These are phyloP conservation scores for Arachis monticola DNA, from an alignment of 331 rosid genomes.

Conservation along the genomic window DNA sequence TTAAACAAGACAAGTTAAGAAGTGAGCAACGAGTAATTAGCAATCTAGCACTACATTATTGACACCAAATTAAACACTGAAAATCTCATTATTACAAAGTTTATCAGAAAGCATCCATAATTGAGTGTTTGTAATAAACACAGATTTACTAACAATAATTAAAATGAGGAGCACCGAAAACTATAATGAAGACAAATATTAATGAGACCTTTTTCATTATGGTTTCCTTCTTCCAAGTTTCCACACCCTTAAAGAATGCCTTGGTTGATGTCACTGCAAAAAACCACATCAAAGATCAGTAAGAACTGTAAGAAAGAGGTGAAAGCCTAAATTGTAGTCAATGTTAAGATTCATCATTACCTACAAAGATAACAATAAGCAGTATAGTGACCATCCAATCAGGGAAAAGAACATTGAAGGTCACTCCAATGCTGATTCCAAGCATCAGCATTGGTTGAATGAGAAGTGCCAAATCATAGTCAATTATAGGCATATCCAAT, in stretches of 20 bases:
- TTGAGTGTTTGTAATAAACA: neutral
- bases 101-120: conserved; percentile 19
- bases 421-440: conserved; percentile 92
- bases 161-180: neutral
- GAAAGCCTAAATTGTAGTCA: neutral
- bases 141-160: neutral
- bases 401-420: conserved; percentile 86
- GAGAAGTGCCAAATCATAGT: conserved; percentile 90
- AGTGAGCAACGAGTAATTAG: conserved; percentile 33
- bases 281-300: conserved; percentile 9
- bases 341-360: conserved; percentile 43
- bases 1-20: conserved; percentile 38
- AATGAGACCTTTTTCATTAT: conserved; percentile 61
- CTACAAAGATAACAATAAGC: conserved; percentile 84
- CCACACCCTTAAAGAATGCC: conserved; percentile 78
- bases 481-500: conserved; percentile 75
- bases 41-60: neutral
- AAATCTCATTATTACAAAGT: neutral
- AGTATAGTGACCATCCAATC: conserved; percentile 95
- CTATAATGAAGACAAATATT: neutral
- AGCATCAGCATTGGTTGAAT: conserved; percentile 98
- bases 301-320: neutral
- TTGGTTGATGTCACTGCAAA: conserved; percentile 74
- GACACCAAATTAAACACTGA: neutral
- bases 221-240: conserved; percentile 91